Base-by-base conservation (phyloP, 1,284 basidiomycete genomes). In the Entoloma clypeatum region DNA sequence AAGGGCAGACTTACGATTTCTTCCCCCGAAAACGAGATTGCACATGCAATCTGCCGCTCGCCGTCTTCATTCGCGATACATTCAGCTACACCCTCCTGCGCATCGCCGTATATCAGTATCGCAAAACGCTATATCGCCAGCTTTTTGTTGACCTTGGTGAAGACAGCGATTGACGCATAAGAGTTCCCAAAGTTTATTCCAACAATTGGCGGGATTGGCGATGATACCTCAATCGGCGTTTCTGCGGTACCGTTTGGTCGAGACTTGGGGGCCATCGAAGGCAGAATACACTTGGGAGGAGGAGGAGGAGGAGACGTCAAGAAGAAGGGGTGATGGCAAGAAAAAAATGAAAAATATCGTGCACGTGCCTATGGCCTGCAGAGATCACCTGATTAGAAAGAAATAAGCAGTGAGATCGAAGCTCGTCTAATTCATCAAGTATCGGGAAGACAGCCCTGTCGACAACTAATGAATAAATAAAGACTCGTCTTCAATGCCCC, bases 11-110 rank as follows among this genome's bases (percentile, higher is more conserved):
- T 56, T 56, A 91, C 92, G 57, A 85, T 81, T 65, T 97, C 87
- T 61, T 92, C 86, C 17, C 90, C 93, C 48, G 85, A 82, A 65
- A 95, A 99, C 0, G 94, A 83, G 47, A 99, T 76, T 28, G 92
- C 92, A 57, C 90, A 94, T 0, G 93, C 93, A 58, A 99, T 96
- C 69, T 99, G 96, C 28, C 95, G 84, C 63, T 98, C 95, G 35
- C 95, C 95, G 59, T 98, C 95, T 64, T 99, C 94, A 64, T 98
- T 98, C 17, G 95, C 95, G 50, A 99, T 98, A 61, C 90, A 94
- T 60, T 91, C 88, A 23, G 93, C 83, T 30, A 86, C 71, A 17
- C 90, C 90, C 66, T 94, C 90, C 89, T 92, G 54, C 26, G 39
- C 19, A 21, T 32, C 30, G 29, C 13, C 4, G 35, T 43, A 48